Base-by-base conservation (phyloP, 2,329 filamentous ascomycete genomes). In the Aspergillus tubingensis region DNA sequence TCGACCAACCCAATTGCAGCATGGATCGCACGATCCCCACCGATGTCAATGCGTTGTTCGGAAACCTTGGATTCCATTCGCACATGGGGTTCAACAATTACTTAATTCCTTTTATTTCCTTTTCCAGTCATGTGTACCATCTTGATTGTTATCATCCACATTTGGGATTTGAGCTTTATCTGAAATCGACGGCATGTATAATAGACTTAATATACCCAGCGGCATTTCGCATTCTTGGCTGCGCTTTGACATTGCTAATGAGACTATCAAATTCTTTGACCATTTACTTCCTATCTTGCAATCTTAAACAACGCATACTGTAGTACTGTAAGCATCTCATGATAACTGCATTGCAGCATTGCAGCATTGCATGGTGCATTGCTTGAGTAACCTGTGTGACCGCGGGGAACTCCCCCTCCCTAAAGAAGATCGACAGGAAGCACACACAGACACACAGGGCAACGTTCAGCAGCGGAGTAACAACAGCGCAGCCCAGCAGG, bases 201-300 rank as follows among this genome's bases (percentile, higher is more conserved):
- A 74, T 75, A 75, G 72, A 75, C 69, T 70, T 73, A 74, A 73
- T 74, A 75, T 75, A 75, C 72, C 72, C 72, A 70, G 67, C 68
- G 67, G 65, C 71, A 69, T 68, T 68, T 60, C 53, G 52, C 58
- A 62, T 62, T 58, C 57, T 58, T 63, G 57, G 54, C 38, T 61
- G 58, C 58, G 57, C 62, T 62, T 59, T 61, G 60, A 59, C 58
- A 51, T 30, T 59, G 43, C 53, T 57, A 59, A 62, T 59, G 21
- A 59, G 39, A 59, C 52, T 38, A 54, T 49, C n/a, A 23, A 30
- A 56, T 52, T 23, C 43, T 52, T n/a, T 27, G 25, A 27, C 27
- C 27, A 39, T 50, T 21, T 39, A 49, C n/a, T 51, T 8, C 5
- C 36, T 30, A n/a, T n/a, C 23, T 32, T 17, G 27, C n/a, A 19